Evolutionary conservation across 139 green algal species (phyloP).

Genomic region (Volvox africanus): DNA sequence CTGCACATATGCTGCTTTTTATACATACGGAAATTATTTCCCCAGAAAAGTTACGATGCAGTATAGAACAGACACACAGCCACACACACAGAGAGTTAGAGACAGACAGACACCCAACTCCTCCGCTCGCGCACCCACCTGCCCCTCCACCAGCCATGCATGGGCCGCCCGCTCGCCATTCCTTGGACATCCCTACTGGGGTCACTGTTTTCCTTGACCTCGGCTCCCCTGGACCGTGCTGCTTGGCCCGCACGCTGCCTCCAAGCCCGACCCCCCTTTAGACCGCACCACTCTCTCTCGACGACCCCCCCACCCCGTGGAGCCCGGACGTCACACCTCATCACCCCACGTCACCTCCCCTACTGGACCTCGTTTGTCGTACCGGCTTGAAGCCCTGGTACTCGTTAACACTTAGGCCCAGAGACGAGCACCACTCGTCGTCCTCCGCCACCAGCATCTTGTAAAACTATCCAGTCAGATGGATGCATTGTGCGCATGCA

Average conservation of each 20-base stretch:
- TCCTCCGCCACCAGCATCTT: slow-evolving; percentile 36
- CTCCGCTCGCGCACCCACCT: too few relatives aligned
- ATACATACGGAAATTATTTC: too few relatives aligned
- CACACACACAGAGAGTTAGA: too few relatives aligned
- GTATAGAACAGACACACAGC: too few relatives aligned
- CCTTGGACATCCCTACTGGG: background rate
- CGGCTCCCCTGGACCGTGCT: background rate
- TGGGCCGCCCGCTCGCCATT: too few relatives aligned
- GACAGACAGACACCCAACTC: too few relatives aligned
- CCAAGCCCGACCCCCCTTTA: too few relatives aligned
- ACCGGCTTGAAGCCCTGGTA: slow-evolving; percentile 52
- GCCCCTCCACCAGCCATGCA: too few relatives aligned
- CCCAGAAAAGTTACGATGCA: too few relatives aligned
- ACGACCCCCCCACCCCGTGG: background rate
- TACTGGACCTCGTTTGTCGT: background rate
- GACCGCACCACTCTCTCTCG: background rate
- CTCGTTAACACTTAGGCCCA: slow-evolving; percentile 42
- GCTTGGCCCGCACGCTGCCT: too few relatives aligned
- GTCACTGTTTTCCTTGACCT: background rate
- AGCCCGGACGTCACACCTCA: background rate
- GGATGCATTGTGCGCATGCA: background rate
- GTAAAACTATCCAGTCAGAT: slow-evolving; percentile 10
- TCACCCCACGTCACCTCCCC: too few relatives aligned
- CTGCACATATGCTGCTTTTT: too few relatives aligned
- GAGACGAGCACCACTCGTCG: slow-evolving; percentile 41